Base-by-base conservation (phyloP, 2,329 filamentous ascomycete species). In the Zasmidium cellare region DNA sequence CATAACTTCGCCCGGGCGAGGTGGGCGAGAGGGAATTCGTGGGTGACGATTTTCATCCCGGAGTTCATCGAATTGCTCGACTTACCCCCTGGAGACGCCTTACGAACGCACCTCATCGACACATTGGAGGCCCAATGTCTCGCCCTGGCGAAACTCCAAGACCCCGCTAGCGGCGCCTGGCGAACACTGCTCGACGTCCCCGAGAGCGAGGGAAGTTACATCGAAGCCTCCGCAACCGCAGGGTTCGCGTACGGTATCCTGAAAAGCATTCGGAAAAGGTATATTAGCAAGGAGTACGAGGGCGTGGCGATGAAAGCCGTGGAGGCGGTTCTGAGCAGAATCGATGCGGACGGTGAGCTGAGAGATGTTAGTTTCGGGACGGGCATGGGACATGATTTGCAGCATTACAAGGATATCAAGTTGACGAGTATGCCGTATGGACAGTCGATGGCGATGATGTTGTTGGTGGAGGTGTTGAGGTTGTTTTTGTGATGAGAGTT, bases 401-500 rank as follows among this genome's bases (percentile, higher is more conserved):
- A 92, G 74, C 88, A 91, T 72, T 92, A 93, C 69, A 87, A 88
- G 73, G 83, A 90, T 62, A 92, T 93, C 57, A 82, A 86, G 1
- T 75, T 87, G 60, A 93, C 90, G 2, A 88, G 87, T 65, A 93
- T 92, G 90, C 90, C 89, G 6, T 92, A 92, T 67, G 90, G 90
- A 0, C 90, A 92, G 72, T 88, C 89, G 0, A 92, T 92, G 89
- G 89, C 88, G 0, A 91, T 92, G 62, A 91, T 92, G 86, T 86
- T 88, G 0, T 72, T 92, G 62, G 88, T 88, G 0, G 90, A 93
- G 74, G 89, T 88, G 65, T 70, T 90, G 72, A 80, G 88, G 49
- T 81, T 80, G 28, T 88, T 83, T 60, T 75, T 82, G 38, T 83
- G 25, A 28, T 11, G n/a, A n/a, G n/a, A n/a, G n/a, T n/a, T n/a